Conservation (phyloP, 2,329 filamentous ascomycete species). For the Cryphonectria parasitica region DNA sequence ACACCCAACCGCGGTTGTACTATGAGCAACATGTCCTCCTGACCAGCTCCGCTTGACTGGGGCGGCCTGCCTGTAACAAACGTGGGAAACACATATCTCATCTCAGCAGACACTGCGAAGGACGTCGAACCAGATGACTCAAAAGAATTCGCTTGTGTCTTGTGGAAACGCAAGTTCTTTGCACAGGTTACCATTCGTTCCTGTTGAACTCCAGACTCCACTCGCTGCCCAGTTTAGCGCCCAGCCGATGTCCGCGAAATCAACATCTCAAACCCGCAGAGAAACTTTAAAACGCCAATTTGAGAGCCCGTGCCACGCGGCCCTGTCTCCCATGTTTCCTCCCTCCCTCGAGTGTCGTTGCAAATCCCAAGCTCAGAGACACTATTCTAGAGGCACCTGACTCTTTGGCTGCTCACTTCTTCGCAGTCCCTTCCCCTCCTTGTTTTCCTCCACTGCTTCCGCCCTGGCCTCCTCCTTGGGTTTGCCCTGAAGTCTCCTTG, state of each 20-base stretch:
- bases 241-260: conserved; percentile 26
- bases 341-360: conserved; percentile 11
- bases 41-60: not conserved
- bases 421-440: conserved; percentile 21
- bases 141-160: not conserved
- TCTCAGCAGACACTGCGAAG: not conserved
- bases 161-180: not conserved
- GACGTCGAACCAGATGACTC: not conserved
- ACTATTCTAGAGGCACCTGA: conserved; percentile 8
- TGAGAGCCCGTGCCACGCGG: conserved; percentile 12
- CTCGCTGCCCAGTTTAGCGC: conserved; percentile 26
- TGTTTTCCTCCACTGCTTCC: conserved; percentile 30
- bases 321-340: conserved; percentile 2
- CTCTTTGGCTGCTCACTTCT: conserved; percentile 26
- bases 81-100: not conserved
- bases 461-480: conserved; percentile 26
- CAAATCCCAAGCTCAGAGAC: conserved; percentile 13
- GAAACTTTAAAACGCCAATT: conserved; percentile 27
- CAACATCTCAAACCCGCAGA: conserved; percentile 21
- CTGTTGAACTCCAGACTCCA: conserved; percentile 27
- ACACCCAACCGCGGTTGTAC: not conserved
- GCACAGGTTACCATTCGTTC: conserved; percentile 6
- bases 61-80: not conserved
- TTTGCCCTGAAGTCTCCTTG: conserved; percentile 33
- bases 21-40: not conserved